Evolutionary conservation across 768 basidiomycete species (phyloP).

Genomic region (Pisolithus tinctorius): DNA sequence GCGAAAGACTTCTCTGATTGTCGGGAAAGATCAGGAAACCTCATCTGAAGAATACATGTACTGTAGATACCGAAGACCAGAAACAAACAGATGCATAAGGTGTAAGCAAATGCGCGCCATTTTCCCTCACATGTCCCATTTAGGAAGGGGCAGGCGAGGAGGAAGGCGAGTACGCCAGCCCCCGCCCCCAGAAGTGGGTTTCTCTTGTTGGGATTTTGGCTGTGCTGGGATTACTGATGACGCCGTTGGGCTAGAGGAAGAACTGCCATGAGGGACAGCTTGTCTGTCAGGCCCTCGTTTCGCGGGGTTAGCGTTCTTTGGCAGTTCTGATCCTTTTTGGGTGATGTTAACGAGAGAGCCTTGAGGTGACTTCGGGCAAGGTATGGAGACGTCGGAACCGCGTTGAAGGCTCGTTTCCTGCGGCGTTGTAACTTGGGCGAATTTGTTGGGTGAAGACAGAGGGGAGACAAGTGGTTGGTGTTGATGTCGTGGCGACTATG

Average conservation of each 20-base stretch:
- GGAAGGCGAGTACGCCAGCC: constrained; percentile 23
- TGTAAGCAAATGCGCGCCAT: not conserved
- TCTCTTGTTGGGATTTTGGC: constrained; percentile 4
- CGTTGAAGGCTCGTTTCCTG: no score
- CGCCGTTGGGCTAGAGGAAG: not conserved
- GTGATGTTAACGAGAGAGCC: not conserved
- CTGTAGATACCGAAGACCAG: no score
- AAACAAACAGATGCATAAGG: not conserved
- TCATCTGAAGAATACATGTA: no score
- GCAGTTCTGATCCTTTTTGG: not conserved
- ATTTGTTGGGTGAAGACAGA: not conserved
- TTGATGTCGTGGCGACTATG: constrained; percentile 9
- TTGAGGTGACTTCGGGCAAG: no score
- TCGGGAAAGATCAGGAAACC: no score
- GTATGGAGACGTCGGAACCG: no score
- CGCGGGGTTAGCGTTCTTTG: not conserved
- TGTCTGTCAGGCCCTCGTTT: not conserved
- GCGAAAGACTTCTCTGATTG: no score
- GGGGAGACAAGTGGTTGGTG: constrained; percentile 11
- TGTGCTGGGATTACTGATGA: not conserved
- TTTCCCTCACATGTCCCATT: constrained; percentile 17
- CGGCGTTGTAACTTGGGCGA: no score
- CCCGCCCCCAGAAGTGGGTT: constrained; percentile 1
- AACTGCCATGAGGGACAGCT: not conserved
- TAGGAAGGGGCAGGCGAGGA: constrained; percentile 25